Evolutionary conservation across 2,329 filamentous ascomycete species (phyloP).

Genomic region (Colletotrichum filicis): DNA sequence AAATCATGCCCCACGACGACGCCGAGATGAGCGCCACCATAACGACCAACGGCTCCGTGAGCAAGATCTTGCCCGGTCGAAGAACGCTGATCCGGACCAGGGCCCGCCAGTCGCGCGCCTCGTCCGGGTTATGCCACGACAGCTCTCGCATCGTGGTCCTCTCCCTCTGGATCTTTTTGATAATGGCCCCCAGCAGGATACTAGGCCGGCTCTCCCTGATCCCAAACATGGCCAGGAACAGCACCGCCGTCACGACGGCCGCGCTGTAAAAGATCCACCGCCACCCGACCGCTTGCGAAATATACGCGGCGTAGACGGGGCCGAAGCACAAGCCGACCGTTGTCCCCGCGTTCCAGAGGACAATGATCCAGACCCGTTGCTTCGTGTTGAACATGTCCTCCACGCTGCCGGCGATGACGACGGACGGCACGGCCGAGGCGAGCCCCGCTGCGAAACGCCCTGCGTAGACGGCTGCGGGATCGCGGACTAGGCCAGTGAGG

Average conservation of each 20-base stretch:
- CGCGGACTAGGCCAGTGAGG: constrained; percentile 49
- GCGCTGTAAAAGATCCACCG: constrained; percentile 57
- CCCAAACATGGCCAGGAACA: constrained; percentile 47
- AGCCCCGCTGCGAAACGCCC: constrained; percentile 56
- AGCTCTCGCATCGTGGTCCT: constrained; percentile 32
- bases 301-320: constrained; percentile 55
- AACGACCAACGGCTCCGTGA: constrained; percentile 58
- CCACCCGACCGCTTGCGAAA: constrained; percentile 51
- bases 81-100: constrained; percentile 52
- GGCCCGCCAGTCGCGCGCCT: constrained; percentile 46
- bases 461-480: constrained; percentile 48
- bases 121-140: constrained; percentile 50
- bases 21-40: constrained; percentile 54
- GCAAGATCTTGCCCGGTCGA: constrained; percentile 53
- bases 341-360: constrained; percentile 54
- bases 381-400: constrained; percentile 60
- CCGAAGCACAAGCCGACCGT: constrained; percentile 55
- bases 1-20: constrained; percentile 56
- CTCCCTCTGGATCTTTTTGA: constrained; percentile 29
- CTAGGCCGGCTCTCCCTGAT: constrained; percentile 58
- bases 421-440: constrained; percentile 57
- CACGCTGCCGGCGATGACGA: constrained; percentile 58
- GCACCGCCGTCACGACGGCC: constrained; percentile 47
- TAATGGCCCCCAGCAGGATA: constrained; percentile 46
- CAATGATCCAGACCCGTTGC: constrained; percentile 57